Evolutionary conservation across 345 rosid species (phyloP).

Genomic region (Rhodamnia argentea): DNA sequence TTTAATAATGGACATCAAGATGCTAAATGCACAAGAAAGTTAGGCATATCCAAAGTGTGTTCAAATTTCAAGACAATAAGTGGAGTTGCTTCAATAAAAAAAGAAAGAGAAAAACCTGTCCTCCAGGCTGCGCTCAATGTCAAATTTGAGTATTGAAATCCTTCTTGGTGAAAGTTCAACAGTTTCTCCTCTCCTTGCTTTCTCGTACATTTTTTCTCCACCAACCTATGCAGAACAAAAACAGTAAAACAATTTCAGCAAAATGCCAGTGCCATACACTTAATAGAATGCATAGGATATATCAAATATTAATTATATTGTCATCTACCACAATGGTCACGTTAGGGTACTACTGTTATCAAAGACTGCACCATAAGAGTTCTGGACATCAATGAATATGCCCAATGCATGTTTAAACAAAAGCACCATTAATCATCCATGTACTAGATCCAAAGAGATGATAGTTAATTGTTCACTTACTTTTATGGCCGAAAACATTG

Average conservation of each 20-base stretch:
- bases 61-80: not conserved
- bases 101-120: constrained; percentile 39
- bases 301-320: not conserved
- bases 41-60: not conserved
- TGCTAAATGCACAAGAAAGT: not conserved
- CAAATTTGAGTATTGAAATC: constrained; percentile 75
- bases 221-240: constrained; percentile 40
- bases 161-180: constrained; percentile 82
- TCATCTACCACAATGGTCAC: not conserved
- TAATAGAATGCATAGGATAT: not conserved
- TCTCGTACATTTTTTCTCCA: constrained; percentile 95
- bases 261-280: not conserved
- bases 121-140: constrained; percentile 86
- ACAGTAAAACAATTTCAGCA: not conserved
- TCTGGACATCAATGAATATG: not conserved
- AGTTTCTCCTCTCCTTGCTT: constrained; percentile 93
- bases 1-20: not conserved
- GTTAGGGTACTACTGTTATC: not conserved
- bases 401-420: not conserved
- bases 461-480: constrained; percentile 27
- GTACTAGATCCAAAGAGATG: not conserved
- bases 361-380: not conserved
- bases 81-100: not conserved
- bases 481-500: constrained; percentile 98
- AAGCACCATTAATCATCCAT: not conserved